phyloP scores from a whole-genome alignment of 495 filamentous ascomycete genomes.

The Aspergillus carlsbadensis region DNA sequence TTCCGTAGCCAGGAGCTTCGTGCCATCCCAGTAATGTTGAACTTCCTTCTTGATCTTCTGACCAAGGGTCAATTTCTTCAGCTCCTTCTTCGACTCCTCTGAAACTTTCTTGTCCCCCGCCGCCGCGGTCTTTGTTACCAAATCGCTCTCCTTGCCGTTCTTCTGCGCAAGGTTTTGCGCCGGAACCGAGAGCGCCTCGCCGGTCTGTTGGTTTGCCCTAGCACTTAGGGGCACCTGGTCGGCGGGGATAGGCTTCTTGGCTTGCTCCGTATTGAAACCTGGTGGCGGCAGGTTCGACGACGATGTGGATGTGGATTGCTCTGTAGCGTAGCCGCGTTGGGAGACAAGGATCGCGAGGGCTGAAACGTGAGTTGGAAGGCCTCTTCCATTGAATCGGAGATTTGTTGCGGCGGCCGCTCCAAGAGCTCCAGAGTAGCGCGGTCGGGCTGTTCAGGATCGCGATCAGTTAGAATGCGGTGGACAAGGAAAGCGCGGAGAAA shows the following conservation, averaged over 20 bases:
- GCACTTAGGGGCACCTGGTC: slow-evolving; percentile 31
- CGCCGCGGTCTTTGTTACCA: slow-evolving; percentile 43
- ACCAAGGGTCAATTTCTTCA: slow-evolving; percentile 80
- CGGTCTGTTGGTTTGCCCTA: slow-evolving; percentile 23
- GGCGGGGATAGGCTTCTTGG: slow-evolving; percentile 77
- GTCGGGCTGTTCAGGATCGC: slow-evolving; percentile 26
- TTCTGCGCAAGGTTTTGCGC: slow-evolving; percentile 46
- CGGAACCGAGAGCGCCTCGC: slow-evolving; percentile 36
- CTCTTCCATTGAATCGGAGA: slow-evolving; percentile 56
- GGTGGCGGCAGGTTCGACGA: slow-evolving; percentile 73
- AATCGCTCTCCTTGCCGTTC: slow-evolving; percentile 41
- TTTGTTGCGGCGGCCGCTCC: slow-evolving; percentile 44
- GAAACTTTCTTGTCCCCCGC: slow-evolving; percentile 50
- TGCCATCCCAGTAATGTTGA: slow-evolving; percentile 98
- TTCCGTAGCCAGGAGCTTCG: slow-evolving; percentile 92
- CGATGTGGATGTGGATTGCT: slow-evolving; percentile 58
- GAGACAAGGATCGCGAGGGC: slow-evolving; percentile 68
- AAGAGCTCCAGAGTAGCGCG: slow-evolving; percentile 35
- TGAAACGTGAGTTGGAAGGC: slow-evolving; percentile 58
- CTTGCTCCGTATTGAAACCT: slow-evolving; percentile 87
- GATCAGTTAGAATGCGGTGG: slow-evolving; percentile 8
- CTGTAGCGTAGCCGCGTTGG: slow-evolving; percentile 65
- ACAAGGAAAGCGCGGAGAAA: background rate
- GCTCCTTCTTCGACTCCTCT: slow-evolving; percentile 68
- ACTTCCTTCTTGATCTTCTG: slow-evolving; percentile 92